phyloP scores from a whole-genome alignment of 2,329 filamentous ascomycete species.

The Botrytis cinerea region DNA sequence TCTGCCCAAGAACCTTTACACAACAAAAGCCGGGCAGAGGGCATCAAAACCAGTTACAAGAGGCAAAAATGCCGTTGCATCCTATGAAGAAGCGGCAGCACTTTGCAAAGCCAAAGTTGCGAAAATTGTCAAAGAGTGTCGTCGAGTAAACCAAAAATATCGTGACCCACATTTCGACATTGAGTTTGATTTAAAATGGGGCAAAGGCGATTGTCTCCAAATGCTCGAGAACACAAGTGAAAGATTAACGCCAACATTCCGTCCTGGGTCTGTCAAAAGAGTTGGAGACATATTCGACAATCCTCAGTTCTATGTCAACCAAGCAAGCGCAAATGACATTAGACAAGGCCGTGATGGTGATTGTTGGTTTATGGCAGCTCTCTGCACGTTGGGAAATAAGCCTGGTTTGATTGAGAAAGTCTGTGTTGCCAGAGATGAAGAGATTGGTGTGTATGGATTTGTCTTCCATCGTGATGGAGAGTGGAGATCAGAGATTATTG shows the following conservation, averaged over 20 bases:
- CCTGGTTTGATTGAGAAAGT: slow-evolving; percentile 49
- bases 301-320: slow-evolving; percentile 74
- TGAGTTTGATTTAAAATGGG: slow-evolving; percentile 69
- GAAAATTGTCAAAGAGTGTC: slow-evolving; percentile 66
- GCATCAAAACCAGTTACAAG: slow-evolving; percentile 55
- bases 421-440: slow-evolving; percentile 44
- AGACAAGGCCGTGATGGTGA: slow-evolving; percentile 77
- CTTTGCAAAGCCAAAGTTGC: slow-evolving; percentile 67
- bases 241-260: not conserved
- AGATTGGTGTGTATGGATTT: slow-evolving; percentile 83
- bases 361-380: slow-evolving; percentile 81
- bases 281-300: slow-evolving; percentile 72
- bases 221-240: slow-evolving; percentile 42
- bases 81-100: slow-evolving; percentile 71
- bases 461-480: slow-evolving; percentile 85
- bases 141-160: slow-evolving; percentile 81
- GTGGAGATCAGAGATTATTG: slow-evolving; percentile 84
- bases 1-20: slow-evolving; percentile 67
- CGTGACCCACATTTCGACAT: slow-evolving; percentile 85
- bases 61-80: slow-evolving; percentile 60
- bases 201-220: slow-evolving; percentile 52
- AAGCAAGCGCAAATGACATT: slow-evolving; percentile 72
- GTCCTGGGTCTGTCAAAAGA: slow-evolving; percentile 53
- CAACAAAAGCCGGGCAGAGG: slow-evolving; percentile 59
- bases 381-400: slow-evolving; percentile 67